Conservation (phyloP, 371 early-diverging fungal species). For the Synchytrium microbalum region DNA sequence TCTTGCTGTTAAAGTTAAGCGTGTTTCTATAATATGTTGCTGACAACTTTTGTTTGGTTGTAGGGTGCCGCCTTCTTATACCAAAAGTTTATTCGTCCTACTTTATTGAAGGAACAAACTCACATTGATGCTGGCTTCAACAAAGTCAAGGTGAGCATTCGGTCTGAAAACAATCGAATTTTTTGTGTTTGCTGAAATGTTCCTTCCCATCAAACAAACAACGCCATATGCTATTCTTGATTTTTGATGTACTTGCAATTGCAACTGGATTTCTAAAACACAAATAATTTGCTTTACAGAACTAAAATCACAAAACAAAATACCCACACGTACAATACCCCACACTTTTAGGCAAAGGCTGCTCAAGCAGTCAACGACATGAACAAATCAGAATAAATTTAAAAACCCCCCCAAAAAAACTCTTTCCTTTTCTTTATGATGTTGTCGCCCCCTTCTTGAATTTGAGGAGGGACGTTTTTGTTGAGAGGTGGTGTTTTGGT, state of each 20-base stretch:
- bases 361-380: neutral
- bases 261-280: no score
- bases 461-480: no score
- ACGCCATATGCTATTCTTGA: no score
- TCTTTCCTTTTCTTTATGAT: no score
- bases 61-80: constrained; percentile 53
- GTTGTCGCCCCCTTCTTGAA: no score
- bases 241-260: no score
- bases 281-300: no score
- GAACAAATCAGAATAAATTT: neutral
- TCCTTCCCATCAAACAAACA: no score
- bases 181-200: neutral
- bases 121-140: constrained; percentile 28
- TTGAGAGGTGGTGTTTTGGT: no score
- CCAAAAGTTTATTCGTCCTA: constrained; percentile 45
- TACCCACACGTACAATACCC: neutral
- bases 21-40: neutral
- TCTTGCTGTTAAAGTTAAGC: neutral
- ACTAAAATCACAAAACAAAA: no score
- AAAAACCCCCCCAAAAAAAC: neutral
- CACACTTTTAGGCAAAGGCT: neutral
- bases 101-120: constrained; percentile 38
- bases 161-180: neutral
- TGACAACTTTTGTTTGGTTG: neutral
- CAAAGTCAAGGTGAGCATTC: constrained; percentile 26